Evolutionary conservation across 2,329 filamentous ascomycete species (phyloP).

Genomic region (Claviceps sp.): DNA sequence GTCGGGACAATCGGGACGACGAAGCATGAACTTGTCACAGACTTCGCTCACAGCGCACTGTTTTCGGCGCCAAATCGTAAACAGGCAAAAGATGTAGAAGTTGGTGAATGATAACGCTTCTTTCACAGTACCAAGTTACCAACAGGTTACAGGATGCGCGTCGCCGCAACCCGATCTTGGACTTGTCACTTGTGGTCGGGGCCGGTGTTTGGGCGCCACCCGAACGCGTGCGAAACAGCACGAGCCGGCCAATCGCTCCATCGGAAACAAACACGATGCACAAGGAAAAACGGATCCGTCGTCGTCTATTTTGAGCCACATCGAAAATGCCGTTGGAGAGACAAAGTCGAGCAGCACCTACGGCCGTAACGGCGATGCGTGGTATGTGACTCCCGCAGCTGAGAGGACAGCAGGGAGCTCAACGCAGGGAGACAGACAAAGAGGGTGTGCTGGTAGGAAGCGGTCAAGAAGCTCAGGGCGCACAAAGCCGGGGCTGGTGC

Average conservation of each 20-base stretch:
- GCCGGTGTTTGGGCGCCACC: neutral
- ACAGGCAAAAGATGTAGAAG: too few species aligned
- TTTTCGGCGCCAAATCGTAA: neutral
- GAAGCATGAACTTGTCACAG: neutral
- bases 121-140: too few species aligned
- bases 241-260: neutral
- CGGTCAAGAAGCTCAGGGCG: conserved; percentile 1
- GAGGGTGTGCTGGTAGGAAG: conserved; percentile 1
- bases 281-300: neutral
- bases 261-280: neutral
- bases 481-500: neutral
- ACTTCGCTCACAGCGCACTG: too few species aligned
- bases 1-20: neutral
- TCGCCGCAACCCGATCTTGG: too few species aligned
- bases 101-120: too few species aligned
- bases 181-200: too few species aligned
- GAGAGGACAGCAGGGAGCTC: too few species aligned
- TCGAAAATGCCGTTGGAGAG: neutral
- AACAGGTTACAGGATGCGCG: too few species aligned
- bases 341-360: neutral
- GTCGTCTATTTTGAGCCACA: neutral
- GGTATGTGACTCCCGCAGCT: too few species aligned
- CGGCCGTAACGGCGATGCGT: too few species aligned
- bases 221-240: neutral
- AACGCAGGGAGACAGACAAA: neutral